These are phyloP conservation scores for Inga oerstediana DNA, from an alignment of 306 rosid genomes.

Conservation along the genomic window DNA sequence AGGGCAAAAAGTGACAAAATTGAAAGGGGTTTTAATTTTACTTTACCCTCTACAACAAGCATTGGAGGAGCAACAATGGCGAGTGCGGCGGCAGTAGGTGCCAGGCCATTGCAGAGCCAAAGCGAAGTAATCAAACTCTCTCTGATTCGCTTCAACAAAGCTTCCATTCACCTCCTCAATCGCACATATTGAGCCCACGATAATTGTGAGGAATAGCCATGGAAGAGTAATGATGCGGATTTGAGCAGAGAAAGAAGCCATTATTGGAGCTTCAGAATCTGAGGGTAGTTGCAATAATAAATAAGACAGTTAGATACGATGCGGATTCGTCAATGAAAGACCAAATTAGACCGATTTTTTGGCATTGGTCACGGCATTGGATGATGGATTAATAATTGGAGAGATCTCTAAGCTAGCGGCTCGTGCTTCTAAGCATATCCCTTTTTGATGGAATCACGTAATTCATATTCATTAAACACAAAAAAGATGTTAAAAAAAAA, in stretches of 20 bases:
- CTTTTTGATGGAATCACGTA: not conserved
- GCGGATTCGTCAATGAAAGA: not conserved
- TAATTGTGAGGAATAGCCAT: slow-evolving; percentile 19
- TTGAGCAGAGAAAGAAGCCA: slow-evolving; percentile 24
- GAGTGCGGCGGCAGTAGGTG: slow-evolving; percentile 56
- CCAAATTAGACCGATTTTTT: not conserved
- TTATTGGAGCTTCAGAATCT: not conserved
- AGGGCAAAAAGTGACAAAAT: not conserved
- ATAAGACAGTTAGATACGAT: not conserved
- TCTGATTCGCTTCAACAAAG: slow-evolving; percentile 35
- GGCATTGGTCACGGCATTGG: not conserved
- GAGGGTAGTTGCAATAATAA: not conserved
- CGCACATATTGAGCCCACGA: slow-evolving; percentile 3
- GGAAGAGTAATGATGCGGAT: slow-evolving; percentile 14
- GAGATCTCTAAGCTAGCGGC: not conserved
- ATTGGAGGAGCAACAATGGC: slow-evolving; percentile 68
- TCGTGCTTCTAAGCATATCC: not conserved
- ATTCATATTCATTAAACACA: not conserved
- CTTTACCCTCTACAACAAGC: slow-evolving; percentile 85
- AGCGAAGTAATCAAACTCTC: slow-evolving; percentile 87
- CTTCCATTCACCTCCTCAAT: slow-evolving; percentile 14
- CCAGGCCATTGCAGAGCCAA: slow-evolving; percentile 93
- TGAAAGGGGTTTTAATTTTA: not conserved
- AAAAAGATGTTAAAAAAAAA: too few relatives aligned
- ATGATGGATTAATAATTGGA: too few relatives aligned